Base-by-base conservation (phyloP, 306 rosid genomes). In the Medicago lupulina region DNA sequence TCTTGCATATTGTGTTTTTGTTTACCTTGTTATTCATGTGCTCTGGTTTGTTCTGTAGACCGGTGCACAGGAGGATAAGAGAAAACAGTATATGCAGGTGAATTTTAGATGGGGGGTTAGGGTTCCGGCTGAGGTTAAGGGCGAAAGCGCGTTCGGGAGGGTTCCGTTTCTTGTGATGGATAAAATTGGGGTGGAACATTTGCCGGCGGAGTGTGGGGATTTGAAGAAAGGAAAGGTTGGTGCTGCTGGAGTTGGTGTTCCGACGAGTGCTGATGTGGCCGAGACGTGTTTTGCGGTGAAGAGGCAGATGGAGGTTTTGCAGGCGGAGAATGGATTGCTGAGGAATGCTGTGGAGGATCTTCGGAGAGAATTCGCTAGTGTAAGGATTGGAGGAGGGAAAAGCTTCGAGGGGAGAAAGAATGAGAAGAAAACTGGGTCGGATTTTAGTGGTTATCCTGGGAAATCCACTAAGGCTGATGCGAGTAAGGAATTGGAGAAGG, bases 141-240 rank as follows among this genome's bases (percentile, higher is more conserved):
- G 60, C 0, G 47, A 34, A 12, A 67, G 34, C 15, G 79, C 88
- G 55, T 83, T 87, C 23, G 88, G 73, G 77, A 86, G 84, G 68
- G 82, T 88, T 71, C 97, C 98, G 68, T 87, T 90, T 67, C 73
- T 95, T 80, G 95, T 90, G 78, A 80, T 95, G 96, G 91, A 92
- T 75, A 95, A 95, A 90, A 89, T 95, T 60, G 96, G 96, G 39
- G 69, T 95, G 59, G 98, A 95, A 67, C 97, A 85, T 86, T 81
- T 85, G 84, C 82, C 83, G 0, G 6, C 5, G 3, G 25, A 54
- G 7, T 9, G 25, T 54, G 14, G 50, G 1, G 92, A 78, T 49
- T 79, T 80, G 12, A 82, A 73, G 82, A 83, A 82, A 81, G 68
- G 18, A 19, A 63, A 58, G 49, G 55, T 4, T 40, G 44, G 4